Evolutionary conservation across 345 rosid species (phyloP), one percentile per base, ranked within the genome.

Genomic region (Aquilaria malaccensis): DNA sequence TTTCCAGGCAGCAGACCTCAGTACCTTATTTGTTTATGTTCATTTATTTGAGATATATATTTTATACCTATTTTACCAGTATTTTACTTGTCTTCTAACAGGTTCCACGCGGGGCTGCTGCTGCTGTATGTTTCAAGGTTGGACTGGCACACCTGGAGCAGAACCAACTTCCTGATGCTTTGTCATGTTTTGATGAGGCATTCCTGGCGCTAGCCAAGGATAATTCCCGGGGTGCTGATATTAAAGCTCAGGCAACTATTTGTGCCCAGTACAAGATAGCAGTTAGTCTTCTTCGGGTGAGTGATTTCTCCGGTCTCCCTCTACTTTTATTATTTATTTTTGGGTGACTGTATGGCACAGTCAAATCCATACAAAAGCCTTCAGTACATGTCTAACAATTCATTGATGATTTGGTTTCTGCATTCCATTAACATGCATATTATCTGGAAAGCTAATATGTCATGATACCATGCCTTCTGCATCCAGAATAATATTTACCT

Each of bases 181-280:
- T 94, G 62, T 90, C 97, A 59, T 90, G 97, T 78, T 94, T 90
- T 37, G 91, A 94, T 56, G 96, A 94, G 80, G 97, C 95, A 66
- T 94, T 94, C 79, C 80, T 94, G 52, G 99, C 97, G 57, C 82
- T 90, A 52, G 97, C 99, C 43, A 94, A 90, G 85, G 99, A 94
- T 77, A 76, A 83, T 50, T 94, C 97, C 59, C 95, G 97, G 71
- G 99, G 99, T 51, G 92, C 84, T 15, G 99, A 90, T 74, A 83
- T 94, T 64, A 90, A 88, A 76, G 86, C 99, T 65, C 99, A 94
- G 80, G 97, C 92, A 50, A 94, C 99, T 55, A 94, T 94, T 69
- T 88, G 90, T 79, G 97, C 96, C 58, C 99, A 88, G 74, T 94
- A 90, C 86, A 94, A 94, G 79, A 86, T 86, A 58, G 97, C 97